Percentiles rank a stretch among this genome's conserved stretches.
Evolutionary conservation across 2,329 filamentous ascomycete species (phyloP).

Genomic region (Aspergillus novoparasiticus): DNA sequence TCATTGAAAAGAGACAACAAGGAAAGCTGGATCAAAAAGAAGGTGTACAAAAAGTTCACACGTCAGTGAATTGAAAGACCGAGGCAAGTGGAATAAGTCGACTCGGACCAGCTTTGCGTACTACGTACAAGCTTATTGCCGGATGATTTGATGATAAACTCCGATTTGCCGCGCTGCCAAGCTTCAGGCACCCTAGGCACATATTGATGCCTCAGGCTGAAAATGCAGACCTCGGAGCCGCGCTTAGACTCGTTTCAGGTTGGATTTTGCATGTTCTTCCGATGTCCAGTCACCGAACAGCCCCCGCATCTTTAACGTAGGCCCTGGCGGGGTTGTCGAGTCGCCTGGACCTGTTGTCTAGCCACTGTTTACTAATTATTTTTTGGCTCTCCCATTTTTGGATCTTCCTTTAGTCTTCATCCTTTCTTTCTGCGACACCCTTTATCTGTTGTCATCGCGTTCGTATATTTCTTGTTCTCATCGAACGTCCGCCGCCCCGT

Average conservation of each 20-base stretch:
- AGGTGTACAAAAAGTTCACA: not conserved
- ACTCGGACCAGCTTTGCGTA: not conserved
- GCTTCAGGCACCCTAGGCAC: conserved; percentile 8
- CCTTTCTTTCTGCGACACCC: not conserved
- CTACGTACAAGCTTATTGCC: not conserved
- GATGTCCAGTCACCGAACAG: not conserved
- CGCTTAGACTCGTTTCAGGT: not conserved
- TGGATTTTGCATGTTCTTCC: not conserved
- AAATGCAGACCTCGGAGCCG: not conserved
- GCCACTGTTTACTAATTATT: not conserved
- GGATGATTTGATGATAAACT: conserved; percentile 3
- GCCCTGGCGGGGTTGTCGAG: conserved; percentile 2
- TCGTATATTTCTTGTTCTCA: not conserved
- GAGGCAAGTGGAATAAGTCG: not conserved
- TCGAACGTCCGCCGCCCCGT: not conserved
- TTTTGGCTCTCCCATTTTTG: not conserved
- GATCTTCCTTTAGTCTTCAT: no score
- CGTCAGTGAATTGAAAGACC: not conserved
- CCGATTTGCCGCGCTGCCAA: conserved; percentile 12
- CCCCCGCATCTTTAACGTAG: not conserved
- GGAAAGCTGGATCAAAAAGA: not conserved
- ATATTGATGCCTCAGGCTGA: not conserved
- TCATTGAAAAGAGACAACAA: conserved; percentile 23
- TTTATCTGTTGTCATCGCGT: not conserved
- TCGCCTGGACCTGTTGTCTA: not conserved